phyloP scores from a whole-genome alignment of 192 early-diverging fungal genomes.

The Martensiomyces pterosporus region DNA sequence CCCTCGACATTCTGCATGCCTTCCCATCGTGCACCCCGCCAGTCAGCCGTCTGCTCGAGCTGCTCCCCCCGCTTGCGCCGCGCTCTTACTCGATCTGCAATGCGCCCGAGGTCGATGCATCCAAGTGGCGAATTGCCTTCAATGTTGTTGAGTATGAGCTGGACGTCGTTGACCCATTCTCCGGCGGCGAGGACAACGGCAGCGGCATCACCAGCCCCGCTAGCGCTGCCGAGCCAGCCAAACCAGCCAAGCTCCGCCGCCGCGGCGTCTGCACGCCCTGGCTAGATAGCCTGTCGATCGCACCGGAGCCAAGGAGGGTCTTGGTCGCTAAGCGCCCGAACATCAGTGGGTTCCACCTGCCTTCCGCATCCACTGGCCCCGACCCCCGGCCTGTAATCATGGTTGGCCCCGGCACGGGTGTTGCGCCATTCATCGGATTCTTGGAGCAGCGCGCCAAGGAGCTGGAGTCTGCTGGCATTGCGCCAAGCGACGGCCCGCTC shows the following conservation, averaged over 20 bases:
- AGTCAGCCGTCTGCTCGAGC: conserved; percentile 69
- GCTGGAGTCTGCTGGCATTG: conserved; percentile 34
- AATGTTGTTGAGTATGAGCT: conserved; percentile 75
- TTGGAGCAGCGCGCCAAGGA: conserved; percentile 68
- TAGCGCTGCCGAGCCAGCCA: too few relatives aligned
- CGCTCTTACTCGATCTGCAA: conserved; percentile 85
- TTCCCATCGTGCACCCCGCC: conserved; percentile 73
- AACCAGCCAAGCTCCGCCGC: conserved; percentile 44
- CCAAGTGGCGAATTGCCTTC: conserved; percentile 70
- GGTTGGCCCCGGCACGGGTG: conserved; percentile 91
- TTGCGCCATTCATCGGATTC: conserved; percentile 92
- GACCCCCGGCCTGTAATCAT: conserved; percentile 67
- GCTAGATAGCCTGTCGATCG: conserved; percentile 68
- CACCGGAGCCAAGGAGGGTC: conserved; percentile 17
- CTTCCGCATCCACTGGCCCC: conserved; percentile 27
- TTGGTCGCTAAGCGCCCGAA: conserved; percentile 59
- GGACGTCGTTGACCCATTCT: conserved; percentile 31
- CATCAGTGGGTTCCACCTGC: conserved; percentile 64
- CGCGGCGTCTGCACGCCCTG: conserved; percentile 77
- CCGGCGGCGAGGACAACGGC: conserved; percentile 12
- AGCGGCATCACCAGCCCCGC: conserved; percentile 26
- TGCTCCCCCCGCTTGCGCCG: conserved; percentile 72
- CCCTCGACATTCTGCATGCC: conserved; percentile 74
- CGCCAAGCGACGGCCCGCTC: conserved; percentile 1
- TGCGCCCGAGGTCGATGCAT: conserved; percentile 56